Base-by-base conservation (phyloP, 148 eudicot species). In the Drosera capensis region DNA sequence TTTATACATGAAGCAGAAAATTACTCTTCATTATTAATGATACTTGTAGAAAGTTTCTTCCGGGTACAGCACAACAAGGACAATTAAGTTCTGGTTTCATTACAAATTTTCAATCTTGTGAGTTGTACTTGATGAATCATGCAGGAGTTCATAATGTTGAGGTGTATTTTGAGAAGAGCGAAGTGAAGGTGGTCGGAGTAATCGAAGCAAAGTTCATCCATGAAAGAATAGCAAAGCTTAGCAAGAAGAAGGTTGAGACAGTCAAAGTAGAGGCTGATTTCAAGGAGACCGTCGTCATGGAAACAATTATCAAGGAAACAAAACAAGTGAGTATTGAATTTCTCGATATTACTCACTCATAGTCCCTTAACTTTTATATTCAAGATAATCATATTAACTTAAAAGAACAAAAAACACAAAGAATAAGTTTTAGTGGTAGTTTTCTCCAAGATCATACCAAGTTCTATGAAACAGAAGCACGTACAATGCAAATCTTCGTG, bases 161-260 rank as follows among this genome's bases (percentile, higher is more conserved):
- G 45, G 69, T 58, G 13, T 61, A 66, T 55, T 68, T 63, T 25
- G 84, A 64, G 17, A 80, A 65, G 51, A 62, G 70, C 18, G 81
- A 81, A 58, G 60, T 73, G 22, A 70, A 68, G 46, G 74, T 80
- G 23, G 49, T 73, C 22, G 90, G 90, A 15, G 55, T 60, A 15
- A 56, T 80, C 46, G 88, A 81, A 44, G 63, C 78, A 9, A 81
- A 81, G 63, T 77, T 73, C 42, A 67, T 81, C 29, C 84, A 77
- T 8, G 54, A 54, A 49, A 71, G 52, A 46, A 54, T 81, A 43
- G 67, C 63, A 52, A 81, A 58, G 55, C 49, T 80, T 61, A 74
- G 75, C 58, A 77, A 65, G 65, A 71, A 59, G 51, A 77, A 71
- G 55, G 78, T 77, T 7, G 74, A 74, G 45, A 43, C 66, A n/a